Evolutionary conservation across 1,284 basidiomycete genomes (phyloP).

Genomic region (Cryptococcus sp.): DNA sequence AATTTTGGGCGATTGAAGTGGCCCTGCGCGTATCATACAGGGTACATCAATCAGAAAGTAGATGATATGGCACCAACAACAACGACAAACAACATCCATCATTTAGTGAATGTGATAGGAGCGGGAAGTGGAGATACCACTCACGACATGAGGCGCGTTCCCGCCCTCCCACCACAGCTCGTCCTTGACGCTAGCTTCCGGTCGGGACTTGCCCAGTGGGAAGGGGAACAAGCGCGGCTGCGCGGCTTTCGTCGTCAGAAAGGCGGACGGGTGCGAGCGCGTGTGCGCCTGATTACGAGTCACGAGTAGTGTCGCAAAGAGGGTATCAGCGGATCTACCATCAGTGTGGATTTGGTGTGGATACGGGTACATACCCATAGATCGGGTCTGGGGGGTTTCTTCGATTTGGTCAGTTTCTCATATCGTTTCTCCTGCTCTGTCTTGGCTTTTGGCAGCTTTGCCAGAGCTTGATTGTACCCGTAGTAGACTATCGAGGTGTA

Average conservation of each 20-base stretch:
- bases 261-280: constrained; percentile 41
- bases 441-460: constrained; percentile 22
- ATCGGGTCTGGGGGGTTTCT: constrained; percentile 23
- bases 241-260: constrained; percentile 42
- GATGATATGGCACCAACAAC: too few relatives aligned
- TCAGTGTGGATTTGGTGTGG: neutral
- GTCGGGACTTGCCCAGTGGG: constrained; percentile 40
- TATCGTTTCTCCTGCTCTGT: constrained; percentile 12
- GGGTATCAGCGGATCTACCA: neutral
- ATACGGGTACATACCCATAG: constrained; percentile 22
- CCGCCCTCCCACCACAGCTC: constrained; percentile 50
- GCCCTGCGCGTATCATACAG: constrained; percentile 23
- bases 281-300: constrained; percentile 35
- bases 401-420: constrained; percentile 18
- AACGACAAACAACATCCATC: too few relatives aligned
- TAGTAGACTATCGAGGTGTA: constrained; percentile 37
- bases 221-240: constrained; percentile 42
- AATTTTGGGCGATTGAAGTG: constrained; percentile 43
- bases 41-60: neutral
- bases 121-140: constrained; percentile 1
- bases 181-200: constrained; percentile 37
- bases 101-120: too few relatives aligned
- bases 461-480: constrained; percentile 35
- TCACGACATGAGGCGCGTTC: constrained; percentile 45
- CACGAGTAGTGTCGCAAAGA: neutral